Evolutionary conservation across 2,329 filamentous ascomycete species (phyloP), one percentile per base, ranked within the genome.

Genomic region (Mycosphaerella sp.): DNA sequence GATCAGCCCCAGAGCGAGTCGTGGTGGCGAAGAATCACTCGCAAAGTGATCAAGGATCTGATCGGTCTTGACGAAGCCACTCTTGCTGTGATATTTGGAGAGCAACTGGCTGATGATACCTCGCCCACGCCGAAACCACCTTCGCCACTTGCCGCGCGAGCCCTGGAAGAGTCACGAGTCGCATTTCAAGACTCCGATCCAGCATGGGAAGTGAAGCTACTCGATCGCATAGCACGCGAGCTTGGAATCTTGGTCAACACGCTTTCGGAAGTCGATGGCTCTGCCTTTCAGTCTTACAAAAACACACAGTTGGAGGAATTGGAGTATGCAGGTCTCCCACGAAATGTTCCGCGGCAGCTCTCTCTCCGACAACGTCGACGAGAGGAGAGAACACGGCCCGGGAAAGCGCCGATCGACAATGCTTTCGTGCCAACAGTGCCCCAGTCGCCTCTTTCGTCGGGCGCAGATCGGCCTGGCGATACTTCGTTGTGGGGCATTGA

Each of bases 51-150:
- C 60, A 81, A 84, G 46, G 89, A 96, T 65, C 73, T 98, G 39
- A 86, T 97, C 66, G 91, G 91, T 7, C 86, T 98, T 49, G 90
- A 97, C 62, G 89, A 96, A 57, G 80, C 81, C 44, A 75, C 93
- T 16, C 77, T 98, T 7, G 87, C 87, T 0, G 83, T 96, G 44
- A 83, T 98, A 7, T 85, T 97, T 50, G 93, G 93, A 10, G 89
- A 96, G 66, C 74, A 80, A 2, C 71, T 95, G 18, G 82, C 84
- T 1, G 62, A 62, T 6, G 65, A 64, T 30, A 49, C 62, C 32
- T 64, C 65, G 6, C 55, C 64, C 2, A 67, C 68, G 8, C 64
- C 65, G 1, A 62, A 62, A 9, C 62, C 65, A 41, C 55, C 59
- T 17, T 68, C 66, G 28, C 65, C 65, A 4, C 55, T 69, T 16